Conservation (phyloP, 2,329 filamentous ascomycete species). For the Aspergillus viridinutans region DNA sequence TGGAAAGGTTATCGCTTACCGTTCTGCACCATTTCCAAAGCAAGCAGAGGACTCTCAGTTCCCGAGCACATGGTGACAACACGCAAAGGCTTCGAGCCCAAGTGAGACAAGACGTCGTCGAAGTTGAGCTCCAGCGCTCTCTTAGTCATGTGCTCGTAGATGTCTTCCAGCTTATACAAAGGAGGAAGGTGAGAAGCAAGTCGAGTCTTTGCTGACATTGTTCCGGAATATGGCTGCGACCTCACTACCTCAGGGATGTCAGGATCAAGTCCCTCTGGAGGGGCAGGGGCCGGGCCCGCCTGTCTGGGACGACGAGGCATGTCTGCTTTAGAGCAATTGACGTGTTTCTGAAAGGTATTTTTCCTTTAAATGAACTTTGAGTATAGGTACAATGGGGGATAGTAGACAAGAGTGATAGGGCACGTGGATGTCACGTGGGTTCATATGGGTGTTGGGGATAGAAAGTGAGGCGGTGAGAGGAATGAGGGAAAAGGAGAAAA, state of each 20-base stretch:
- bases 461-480: background rate
- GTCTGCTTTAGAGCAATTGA: background rate
- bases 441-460: background rate
- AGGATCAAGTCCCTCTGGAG: slow-evolving; percentile 3
- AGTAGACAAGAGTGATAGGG: slow-evolving; percentile 3
- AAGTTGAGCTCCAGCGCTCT: slow-evolving; percentile 34
- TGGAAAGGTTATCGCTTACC: slow-evolving; percentile 25
- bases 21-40: slow-evolving; percentile 55
- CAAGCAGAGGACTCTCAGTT: slow-evolving; percentile 69
- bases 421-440: slow-evolving; percentile 10
- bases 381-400: background rate
- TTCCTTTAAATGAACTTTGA: background rate
- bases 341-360: background rate
- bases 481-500: slow-evolving; percentile 1
- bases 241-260: slow-evolving; percentile 21
- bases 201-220: slow-evolving; percentile 5
- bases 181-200: slow-evolving; percentile 22
- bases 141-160: slow-evolving; percentile 24
- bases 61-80: slow-evolving; percentile 75
- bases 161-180: slow-evolving; percentile 24
- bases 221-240: slow-evolving; percentile 10
- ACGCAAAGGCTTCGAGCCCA: slow-evolving; percentile 41
- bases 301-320: slow-evolving; percentile 3
- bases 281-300: background rate
- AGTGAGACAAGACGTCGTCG: slow-evolving; percentile 38